Evolutionary conservation across 139 green algal genomes (phyloP), one percentile per base, ranked within the genome.

Genomic region (Micractinium conductrix): DNA sequence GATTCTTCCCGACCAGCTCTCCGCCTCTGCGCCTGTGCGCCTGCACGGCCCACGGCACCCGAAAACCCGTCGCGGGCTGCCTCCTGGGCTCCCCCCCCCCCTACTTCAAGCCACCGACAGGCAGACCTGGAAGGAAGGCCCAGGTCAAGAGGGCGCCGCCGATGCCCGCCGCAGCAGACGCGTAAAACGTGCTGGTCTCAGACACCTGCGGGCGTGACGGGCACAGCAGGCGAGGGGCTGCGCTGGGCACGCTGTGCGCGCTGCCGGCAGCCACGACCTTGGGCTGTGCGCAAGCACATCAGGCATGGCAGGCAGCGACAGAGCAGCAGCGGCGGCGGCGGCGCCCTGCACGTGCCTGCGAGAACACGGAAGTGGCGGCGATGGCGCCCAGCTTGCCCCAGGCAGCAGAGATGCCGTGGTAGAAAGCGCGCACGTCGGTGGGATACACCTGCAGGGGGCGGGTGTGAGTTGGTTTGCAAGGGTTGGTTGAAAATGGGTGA

Each of bases 101-200:
- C n/a, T n/a, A n/a, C n/a, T n/a, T n/a, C n/a, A n/a, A n/a, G n/a
- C n/a, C n/a, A n/a, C n/a, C n/a, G n/a, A n/a, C n/a, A n/a, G n/a
- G n/a, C n/a, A n/a, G n/a, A n/a, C n/a, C 90, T 14, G 93, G 90
- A 42, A 95, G 73, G 50, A 95, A 93, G 42, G 95, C 14, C 53
- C 87, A 69, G 7, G 89, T 95, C 4, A 94, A 40, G 19, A 93
- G 1, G 5, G 78, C 63, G 21, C 78, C 78, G 16, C 48, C 63
- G 1, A 74, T 44, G 63, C 91, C 89, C 69, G 88, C 88, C 8
- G 58, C 89, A 30, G 91, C 86, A 8, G 91, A 91, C 0, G 88
- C 37, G 69, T 85, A 91, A 74, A 94, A 94, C 4, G 84, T 91
- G 16, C 48, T 80, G 10, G 43, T 45, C 12, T 74, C 44, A 50